Base-by-base conservation (phyloP, 2,329 filamentous ascomycete genomes). In the Fonsecaea monophora region DNA sequence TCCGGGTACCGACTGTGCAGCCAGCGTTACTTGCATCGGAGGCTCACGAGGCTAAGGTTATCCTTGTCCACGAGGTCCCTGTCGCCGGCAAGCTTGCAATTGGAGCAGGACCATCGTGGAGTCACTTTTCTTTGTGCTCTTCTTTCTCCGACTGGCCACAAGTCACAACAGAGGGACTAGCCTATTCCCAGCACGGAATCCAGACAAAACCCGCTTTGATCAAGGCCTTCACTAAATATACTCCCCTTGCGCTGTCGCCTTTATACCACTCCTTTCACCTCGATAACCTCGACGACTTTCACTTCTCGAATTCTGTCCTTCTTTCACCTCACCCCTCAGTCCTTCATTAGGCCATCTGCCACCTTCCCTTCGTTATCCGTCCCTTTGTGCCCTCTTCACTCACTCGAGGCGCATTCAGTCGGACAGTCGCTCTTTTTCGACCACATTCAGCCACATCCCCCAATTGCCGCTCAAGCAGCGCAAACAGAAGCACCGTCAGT, bases 311-410 rank as follows among this genome's bases (percentile, higher is more conserved):
- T 32, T 59, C 56, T 21, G 38, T 25, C 45, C 30, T 60, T 50
- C 62, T 48, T 60, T 54, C 25, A 64, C 50, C 57, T 61, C 60
- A 38, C 59, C 64, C 55, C 55, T n/a, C 45, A 58, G 60, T 66
- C 65, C 60, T 62, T 65, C 57, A 54, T 63, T 69, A n/a, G 61
- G 64, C 62, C 60, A 38, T 53, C 48, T 53, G 64, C 65, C 62
- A 66, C 53, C 59, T 65, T 55, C 59, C 65, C 34, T 70, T 68
- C 65, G 42, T 57, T 60, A 56, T 37, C 45, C 37, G 25, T 66
- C 59, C 63, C 66, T 57, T 64, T 18, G 48, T 50, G 61, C 63
- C 64, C 68, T 66, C 64, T 50, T 66, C 68, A 68, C 66, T 70
- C 68, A 35, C 66, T 70, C 61, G 68, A 68, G 66, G 59, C 56